phyloP scores from a whole-genome alignment of 2,329 filamentous ascomycete genomes.

The Ophidiomyces ophidiicola region DNA sequence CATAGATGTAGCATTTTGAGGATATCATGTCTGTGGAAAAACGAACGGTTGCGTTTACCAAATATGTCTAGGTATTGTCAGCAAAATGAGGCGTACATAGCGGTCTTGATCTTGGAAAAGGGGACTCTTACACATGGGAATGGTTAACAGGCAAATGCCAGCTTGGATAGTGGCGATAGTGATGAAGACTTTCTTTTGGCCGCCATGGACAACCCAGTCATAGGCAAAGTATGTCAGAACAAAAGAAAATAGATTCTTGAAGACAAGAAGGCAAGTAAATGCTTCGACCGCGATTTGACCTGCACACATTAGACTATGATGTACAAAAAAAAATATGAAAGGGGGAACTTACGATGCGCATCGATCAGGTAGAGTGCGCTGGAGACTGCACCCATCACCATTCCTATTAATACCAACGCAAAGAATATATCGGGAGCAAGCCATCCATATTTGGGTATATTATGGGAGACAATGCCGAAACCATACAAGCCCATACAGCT shows the following conservation, averaged over 20 bases:
- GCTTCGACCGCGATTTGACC: constrained; percentile 72
- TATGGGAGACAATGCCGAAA: constrained; percentile 61
- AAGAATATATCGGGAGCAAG: constrained; percentile 70
- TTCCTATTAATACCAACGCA: constrained; percentile 68
- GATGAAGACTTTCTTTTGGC: constrained; percentile 52
- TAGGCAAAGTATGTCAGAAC: constrained; percentile 73
- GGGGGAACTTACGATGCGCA: constrained; percentile 58
- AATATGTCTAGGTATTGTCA: constrained; percentile 59
- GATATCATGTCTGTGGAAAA: constrained; percentile 63
- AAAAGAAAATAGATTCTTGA: constrained; percentile 92
- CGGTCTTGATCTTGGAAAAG: background rate
- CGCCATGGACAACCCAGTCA: constrained; percentile 58
- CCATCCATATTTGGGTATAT: constrained; percentile 54
- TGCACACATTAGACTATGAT: constrained; percentile 24
- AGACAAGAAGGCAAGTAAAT: constrained; percentile 79
- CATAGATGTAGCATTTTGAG: constrained; percentile 35
- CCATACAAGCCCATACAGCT: constrained; percentile 71
- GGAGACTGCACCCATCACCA: constrained; percentile 83
- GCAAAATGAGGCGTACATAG: background rate
- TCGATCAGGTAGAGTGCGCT: constrained; percentile 83
- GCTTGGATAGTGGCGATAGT: constrained; percentile 66
- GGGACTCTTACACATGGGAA: constrained; percentile 61
- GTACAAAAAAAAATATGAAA: constrained; percentile 6
- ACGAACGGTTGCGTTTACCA: constrained; percentile 64
- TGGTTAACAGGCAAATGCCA: constrained; percentile 57